A percentile compares a stretch with the other conserved stretches of the same genome.
These are phyloP conservation scores for Kodamaea restingae DNA, from an alignment of 805 yeast species.

Conservation along the genomic window DNA sequence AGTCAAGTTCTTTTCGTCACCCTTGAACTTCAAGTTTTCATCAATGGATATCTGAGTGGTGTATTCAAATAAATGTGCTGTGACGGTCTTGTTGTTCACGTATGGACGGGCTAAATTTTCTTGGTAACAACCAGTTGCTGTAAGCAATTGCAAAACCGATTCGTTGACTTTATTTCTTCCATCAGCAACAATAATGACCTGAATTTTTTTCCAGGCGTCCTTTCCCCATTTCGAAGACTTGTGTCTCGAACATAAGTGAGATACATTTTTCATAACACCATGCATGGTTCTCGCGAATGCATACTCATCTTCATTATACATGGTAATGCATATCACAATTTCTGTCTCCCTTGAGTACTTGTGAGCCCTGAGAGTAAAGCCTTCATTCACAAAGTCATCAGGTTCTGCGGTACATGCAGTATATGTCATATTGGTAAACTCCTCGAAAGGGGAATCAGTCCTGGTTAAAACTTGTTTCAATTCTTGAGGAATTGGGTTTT, in stretches of 20 bases:
- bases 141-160: slow-evolving; percentile 79
- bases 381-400: slow-evolving; percentile 71
- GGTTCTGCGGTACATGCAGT: slow-evolving; percentile 96
- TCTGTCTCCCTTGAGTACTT: slow-evolving; percentile 90
- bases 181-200: slow-evolving; percentile 86
- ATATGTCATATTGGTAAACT: slow-evolving; percentile 92
- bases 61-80: slow-evolving; percentile 92
- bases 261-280: slow-evolving; percentile 87
- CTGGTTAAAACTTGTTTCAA: slow-evolving; percentile 79
- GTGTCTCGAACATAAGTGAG: slow-evolving; percentile 77
- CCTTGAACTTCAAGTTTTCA: slow-evolving; percentile 82
- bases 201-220: slow-evolving; percentile 95
- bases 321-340: slow-evolving; percentile 85
- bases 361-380: slow-evolving; percentile 82
- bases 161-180: slow-evolving; percentile 88
- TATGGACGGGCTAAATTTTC: slow-evolving; percentile 95
- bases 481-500: slow-evolving; percentile 92
- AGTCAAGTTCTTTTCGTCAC: slow-evolving; percentile 83
- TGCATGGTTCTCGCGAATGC: slow-evolving; percentile 91
- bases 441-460: slow-evolving; percentile 74
- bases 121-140: slow-evolving; percentile 95
- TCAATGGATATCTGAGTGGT: slow-evolving; percentile 94
- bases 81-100: slow-evolving; percentile 87
- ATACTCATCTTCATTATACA: slow-evolving; percentile 94
- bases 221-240: slow-evolving; percentile 91